Evolutionary conservation across 352 stramenopile genomes (phyloP), one percentile per base, ranked within the genome.

Genomic region (Phytophthora meadii): DNA sequence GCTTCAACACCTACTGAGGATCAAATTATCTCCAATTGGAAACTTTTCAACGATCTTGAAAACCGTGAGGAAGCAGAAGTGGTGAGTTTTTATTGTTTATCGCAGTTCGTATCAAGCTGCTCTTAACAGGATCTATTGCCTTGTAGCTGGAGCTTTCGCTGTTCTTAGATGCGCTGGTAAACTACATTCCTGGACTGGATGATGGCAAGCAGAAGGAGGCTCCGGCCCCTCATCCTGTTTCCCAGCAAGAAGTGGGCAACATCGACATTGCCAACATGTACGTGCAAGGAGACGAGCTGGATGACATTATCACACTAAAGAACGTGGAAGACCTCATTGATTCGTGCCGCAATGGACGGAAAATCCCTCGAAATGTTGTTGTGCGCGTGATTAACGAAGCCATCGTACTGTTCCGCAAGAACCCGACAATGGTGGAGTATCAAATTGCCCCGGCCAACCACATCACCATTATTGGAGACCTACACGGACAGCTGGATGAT

Each of bases 191-290:
- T 11, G 86, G 82, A 12, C 47, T 92, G 19, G 81, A 92, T 9
- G 81, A 84, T 8, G 48, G 51, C 37, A 77, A 81, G 10, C 45
- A 71, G 11, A 68, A 74, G 19, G 5, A 54, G 6, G 9, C 30
- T 36, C 30, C 8, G 9, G 30, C 30, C 30, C 53, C 46, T 40
- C 39, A 54, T 25, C 40, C 72, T 45, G 51, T 70, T 36, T 92
- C 82, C 12, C 72, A 84, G 54, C 81, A 92, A 41, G 65, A 88
- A 37, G 73, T 90, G 47, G 79, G 82, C 11, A 77, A 76, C 27
- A 95, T 95, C 59, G 82, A 95, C 69, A 95, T 95, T 40, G 79
- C 83, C 55, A 84, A 93, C 57, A 92, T 95, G 83, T 93, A 95
- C 68, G 68, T 87, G 28, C 80, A 90, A 40, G 76, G 70, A 54